A percentile compares a stretch with the other conserved stretches of the same genome.
phyloP scores from a whole-genome alignment of 768 basidiomycete species.

The Scleroderma citrinum region DNA sequence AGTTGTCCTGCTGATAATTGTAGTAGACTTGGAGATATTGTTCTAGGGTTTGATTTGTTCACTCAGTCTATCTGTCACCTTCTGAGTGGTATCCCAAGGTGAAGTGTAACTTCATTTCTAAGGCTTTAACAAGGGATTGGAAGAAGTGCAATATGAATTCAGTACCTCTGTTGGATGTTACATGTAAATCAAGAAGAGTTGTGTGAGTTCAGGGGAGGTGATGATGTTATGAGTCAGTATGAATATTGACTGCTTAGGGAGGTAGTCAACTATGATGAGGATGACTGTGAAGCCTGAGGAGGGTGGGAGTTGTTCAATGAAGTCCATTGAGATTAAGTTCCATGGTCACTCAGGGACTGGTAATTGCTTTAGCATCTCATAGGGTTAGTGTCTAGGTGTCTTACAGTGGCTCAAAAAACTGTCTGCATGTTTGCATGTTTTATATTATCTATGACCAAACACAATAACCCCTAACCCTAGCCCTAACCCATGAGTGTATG shows the following conservation, averaged over 20 bases:
- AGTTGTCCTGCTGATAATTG: constrained; percentile 31
- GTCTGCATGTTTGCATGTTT: too few species aligned
- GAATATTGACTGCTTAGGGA: background rate
- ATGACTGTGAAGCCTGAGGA: background rate
- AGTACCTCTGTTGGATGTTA: constrained; percentile 24
- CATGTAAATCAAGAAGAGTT: constrained; percentile 3
- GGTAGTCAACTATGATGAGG: background rate
- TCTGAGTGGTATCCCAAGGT: constrained; percentile 13
- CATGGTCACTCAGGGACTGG: background rate
- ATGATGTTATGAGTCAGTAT: background rate
- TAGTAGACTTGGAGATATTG: constrained; percentile 31
- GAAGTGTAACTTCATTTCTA: constrained; percentile 19
- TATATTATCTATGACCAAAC: too few species aligned
- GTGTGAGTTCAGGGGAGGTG: constrained; percentile 1
- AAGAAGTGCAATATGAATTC: constrained; percentile 32
- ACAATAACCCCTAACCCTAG: too few species aligned
- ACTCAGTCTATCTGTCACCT: constrained; percentile 15
- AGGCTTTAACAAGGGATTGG: constrained; percentile 19
- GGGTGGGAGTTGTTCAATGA: background rate
- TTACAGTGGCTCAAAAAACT: too few species aligned
- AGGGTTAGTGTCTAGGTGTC: background rate
- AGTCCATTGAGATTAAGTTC: background rate
- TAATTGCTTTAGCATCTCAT: background rate
- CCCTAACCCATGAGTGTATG: too few species aligned
- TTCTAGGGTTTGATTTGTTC: constrained; percentile 18